A percentile compares a stretch with the other conserved stretches of the same genome.
phyloP scores from a whole-genome alignment of 257 asterid species.

The Penstemon eatonii region DNA sequence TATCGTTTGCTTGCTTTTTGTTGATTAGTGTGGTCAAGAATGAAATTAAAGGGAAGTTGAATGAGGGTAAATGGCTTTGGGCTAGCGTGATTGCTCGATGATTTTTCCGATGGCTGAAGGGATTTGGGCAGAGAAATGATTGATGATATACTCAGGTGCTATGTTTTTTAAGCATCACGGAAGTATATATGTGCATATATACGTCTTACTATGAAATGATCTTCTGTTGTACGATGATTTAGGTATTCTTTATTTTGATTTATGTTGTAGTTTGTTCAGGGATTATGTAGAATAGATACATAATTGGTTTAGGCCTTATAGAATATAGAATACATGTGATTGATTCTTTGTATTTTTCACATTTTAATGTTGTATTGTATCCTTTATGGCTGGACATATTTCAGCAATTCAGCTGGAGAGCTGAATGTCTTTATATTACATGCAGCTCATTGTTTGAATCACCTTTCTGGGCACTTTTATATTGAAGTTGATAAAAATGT shows the following conservation, averaged over 20 bases:
- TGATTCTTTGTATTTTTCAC: background rate
- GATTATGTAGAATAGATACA: background rate
- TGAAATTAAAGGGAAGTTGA: constrained; percentile 61
- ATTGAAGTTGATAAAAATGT: too few relatives aligned
- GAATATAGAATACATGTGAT: constrained; percentile 3
- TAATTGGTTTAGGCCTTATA: constrained; percentile 17
- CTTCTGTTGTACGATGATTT: constrained; percentile 6
- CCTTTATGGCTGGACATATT: background rate
- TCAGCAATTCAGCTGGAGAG: too few relatives aligned
- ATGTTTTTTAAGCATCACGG: constrained; percentile 19
- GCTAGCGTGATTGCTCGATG: constrained; percentile 26
- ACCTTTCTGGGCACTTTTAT: too few relatives aligned
- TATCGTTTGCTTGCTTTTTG: constrained; percentile 49
- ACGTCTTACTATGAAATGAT: constrained; percentile 17
- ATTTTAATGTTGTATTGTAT: constrained; percentile 13
- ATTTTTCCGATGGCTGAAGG: constrained; percentile 8
- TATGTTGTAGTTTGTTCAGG: background rate
- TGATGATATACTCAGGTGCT: constrained; percentile 23
- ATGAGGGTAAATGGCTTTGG: constrained; percentile 82
- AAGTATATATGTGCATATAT: background rate
- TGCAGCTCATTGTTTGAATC: too few relatives aligned
- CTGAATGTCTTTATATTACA: too few relatives aligned
- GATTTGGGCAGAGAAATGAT: constrained; percentile 10
- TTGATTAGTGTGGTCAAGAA: constrained; percentile 60
- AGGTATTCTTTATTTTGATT: background rate